phyloP scores from a whole-genome alignment of 1,284 basidiomycete genomes.

The Irpex sp. region DNA sequence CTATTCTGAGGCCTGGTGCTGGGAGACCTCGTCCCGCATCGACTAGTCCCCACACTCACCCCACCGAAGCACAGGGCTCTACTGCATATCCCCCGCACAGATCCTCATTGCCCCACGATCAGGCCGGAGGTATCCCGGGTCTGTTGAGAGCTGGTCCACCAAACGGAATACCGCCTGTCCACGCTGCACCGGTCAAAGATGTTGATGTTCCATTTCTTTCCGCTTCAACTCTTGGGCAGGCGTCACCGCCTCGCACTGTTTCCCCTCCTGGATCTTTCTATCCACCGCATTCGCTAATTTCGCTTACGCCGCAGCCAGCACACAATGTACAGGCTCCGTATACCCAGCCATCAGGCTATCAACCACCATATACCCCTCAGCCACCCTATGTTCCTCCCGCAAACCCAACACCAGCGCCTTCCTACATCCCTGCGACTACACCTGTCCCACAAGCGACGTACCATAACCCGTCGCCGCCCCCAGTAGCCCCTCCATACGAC shows the following conservation, averaged over 20 bases:
- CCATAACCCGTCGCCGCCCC: not conserved
- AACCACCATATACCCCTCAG: not conserved
- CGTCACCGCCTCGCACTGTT: not conserved
- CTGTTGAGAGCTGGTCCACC: not conserved
- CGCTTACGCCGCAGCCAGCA: not conserved
- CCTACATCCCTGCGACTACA: not conserved
- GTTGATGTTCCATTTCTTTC: constrained; percentile 5
- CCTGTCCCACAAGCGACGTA: not conserved
- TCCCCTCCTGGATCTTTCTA: not conserved
- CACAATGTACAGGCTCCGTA: not conserved
- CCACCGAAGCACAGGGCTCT: not conserved
- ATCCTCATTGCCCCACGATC: not conserved
- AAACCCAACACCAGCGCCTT: not conserved
- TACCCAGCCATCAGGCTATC: not conserved
- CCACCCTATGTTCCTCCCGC: not conserved
- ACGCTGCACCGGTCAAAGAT: not conserved
- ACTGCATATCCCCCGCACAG: not conserved
- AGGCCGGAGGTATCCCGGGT: not conserved
- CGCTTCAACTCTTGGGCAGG: not conserved
- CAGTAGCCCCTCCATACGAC: not conserved
- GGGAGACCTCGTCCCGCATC: not conserved
- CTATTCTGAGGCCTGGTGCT: constrained; percentile 10
- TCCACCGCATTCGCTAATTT: not conserved
- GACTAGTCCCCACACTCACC: not conserved
- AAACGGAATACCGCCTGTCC: not conserved